Evolutionary conservation across 1,139 yeast genomes (phyloP).

Genomic region (Suhomyces panamericanus): DNA sequence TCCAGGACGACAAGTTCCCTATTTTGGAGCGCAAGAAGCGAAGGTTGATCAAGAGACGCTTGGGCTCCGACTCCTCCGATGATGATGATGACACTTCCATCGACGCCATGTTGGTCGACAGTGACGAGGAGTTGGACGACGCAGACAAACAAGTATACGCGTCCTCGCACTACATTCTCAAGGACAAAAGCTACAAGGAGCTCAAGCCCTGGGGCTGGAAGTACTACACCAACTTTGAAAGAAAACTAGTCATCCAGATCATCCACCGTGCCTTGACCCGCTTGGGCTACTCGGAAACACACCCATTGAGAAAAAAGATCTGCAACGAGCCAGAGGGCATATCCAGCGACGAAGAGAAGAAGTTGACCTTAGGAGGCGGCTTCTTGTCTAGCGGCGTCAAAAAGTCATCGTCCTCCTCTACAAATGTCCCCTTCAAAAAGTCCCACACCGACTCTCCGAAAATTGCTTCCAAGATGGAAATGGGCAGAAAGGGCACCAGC

Average conservation of each 20-base stretch:
- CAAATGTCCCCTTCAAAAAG: conserved; percentile 17
- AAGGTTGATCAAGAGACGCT: conserved; percentile 6
- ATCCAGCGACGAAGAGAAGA: conserved; percentile 15
- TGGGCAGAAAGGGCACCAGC: conserved; percentile 6
- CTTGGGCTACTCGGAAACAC: conserved; percentile 46
- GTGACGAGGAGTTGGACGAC: conserved; percentile 14
- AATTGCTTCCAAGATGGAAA: conserved; percentile 7
- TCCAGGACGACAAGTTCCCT: conserved; percentile 37
- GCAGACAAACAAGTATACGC: conserved; percentile 10
- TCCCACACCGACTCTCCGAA: conserved; percentile 26
- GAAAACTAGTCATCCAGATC: conserved; percentile 34
- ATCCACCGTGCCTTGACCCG: conserved; percentile 43
- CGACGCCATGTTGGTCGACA: conserved; percentile 15
- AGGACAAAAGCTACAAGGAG: conserved; percentile 47
- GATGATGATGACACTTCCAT: conserved; percentile 14
- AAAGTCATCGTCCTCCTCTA: conserved; percentile 5
- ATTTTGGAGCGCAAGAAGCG: conserved; percentile 16
- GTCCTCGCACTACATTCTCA: conserved; percentile 26
- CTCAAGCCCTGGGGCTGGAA: conserved; percentile 43
- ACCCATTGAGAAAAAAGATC: conserved; percentile 44
- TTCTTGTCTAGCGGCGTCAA: conserved; percentile 15
- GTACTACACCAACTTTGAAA: conserved; percentile 35
- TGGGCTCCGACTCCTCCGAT: conserved; percentile 3
- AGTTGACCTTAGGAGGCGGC: conserved; percentile 25
- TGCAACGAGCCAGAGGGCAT: conserved; percentile 20